Conservation (phyloP, 371 early-diverging fungal species). For the Catenaria anguillulae region DNA sequence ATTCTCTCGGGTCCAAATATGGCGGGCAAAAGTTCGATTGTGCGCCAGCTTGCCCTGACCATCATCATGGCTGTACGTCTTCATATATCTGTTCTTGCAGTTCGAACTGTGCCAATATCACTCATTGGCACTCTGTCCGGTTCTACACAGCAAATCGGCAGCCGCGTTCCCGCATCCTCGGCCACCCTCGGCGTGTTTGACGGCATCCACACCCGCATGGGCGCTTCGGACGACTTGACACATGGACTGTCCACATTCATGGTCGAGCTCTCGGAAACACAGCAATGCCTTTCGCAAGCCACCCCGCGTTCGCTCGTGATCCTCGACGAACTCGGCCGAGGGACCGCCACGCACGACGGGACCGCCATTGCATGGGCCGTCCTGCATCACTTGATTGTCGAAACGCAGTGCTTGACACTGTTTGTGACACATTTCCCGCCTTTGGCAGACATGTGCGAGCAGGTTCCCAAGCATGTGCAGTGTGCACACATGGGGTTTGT, state of each 20-base stretch:
- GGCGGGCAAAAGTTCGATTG: conserved; percentile 38
- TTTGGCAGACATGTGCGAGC: background rate
- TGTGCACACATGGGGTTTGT: conserved; percentile 61
- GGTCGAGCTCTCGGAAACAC: conserved; percentile 95
- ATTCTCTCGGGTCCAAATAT: conserved; percentile 97
- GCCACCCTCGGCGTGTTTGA: conserved; percentile 82
- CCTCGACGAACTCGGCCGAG: conserved; percentile 98
- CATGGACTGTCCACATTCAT: conserved; percentile 98
- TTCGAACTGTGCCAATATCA: too few relatives aligned
- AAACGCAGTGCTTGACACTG: conserved; percentile 39
- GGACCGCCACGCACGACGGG: conserved; percentile 98
- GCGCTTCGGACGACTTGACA: conserved; percentile 94
- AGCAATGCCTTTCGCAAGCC: conserved; percentile 81
- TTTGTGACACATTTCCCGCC: conserved; percentile 86
- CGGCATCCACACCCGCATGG: conserved; percentile 92
- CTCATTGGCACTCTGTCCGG: too few relatives aligned
- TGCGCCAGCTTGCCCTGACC: background rate
- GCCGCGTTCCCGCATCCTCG: conserved; percentile 78
- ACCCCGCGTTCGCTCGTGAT: conserved; percentile 93
- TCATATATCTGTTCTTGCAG: too few relatives aligned
- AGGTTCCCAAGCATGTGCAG: conserved; percentile 16
- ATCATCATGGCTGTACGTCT: background rate
- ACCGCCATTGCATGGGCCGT: conserved; percentile 90
- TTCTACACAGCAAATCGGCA: conserved; percentile 42
- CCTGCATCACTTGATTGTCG: conserved; percentile 55